A percentile compares a stretch with the other conserved stretches of the same genome.
These are phyloP conservation scores for Trichoderma gracile DNA, from an alignment of 2,329 filamentous ascomycete species.

Conservation along the genomic window DNA sequence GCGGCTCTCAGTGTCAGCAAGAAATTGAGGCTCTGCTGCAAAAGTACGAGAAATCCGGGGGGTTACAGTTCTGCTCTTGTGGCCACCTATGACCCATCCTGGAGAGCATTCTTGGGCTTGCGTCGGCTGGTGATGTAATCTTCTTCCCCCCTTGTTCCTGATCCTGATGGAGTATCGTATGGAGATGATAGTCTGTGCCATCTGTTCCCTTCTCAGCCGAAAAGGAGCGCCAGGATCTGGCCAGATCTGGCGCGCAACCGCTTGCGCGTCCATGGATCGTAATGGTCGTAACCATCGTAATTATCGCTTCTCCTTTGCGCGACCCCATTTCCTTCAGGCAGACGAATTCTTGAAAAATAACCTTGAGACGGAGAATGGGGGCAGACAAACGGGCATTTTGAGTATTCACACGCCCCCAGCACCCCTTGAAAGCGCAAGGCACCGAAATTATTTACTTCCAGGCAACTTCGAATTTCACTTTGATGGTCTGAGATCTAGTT, in stretches of 20 bases:
- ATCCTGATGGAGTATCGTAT: too few relatives aligned
- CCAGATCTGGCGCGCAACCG: slow-evolving; percentile 6
- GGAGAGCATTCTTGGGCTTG: not conserved
- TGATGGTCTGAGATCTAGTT: not conserved
- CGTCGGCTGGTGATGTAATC: slow-evolving; percentile 22
- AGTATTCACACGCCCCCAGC: slow-evolving; percentile 4
- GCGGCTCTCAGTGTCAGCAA: not conserved
- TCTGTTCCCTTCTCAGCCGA: not conserved
- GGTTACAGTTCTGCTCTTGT: too few relatives aligned
- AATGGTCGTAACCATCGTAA: too few relatives aligned
- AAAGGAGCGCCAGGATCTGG: not conserved
- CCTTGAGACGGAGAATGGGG: too few relatives aligned
- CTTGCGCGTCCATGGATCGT: slow-evolving; percentile 6
- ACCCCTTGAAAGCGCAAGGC: slow-evolving; percentile 3
- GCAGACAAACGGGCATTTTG: too few relatives aligned
- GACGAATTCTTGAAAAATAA: not conserved
- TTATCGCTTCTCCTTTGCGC: too few relatives aligned
- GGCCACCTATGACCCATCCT: not conserved
- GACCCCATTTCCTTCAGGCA: slow-evolving; percentile 10
- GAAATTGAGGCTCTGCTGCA: slow-evolving; percentile 18
- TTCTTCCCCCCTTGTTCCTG: too few relatives aligned
- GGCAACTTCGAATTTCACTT: not conserved
- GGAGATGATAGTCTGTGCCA: too few relatives aligned
- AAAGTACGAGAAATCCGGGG: too few relatives aligned
- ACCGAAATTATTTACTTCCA: slow-evolving; percentile 18